These are phyloP conservation scores for Fusarium tuaranense DNA, from an alignment of 2,329 filamentous ascomycete species.

Conservation along the genomic window DNA sequence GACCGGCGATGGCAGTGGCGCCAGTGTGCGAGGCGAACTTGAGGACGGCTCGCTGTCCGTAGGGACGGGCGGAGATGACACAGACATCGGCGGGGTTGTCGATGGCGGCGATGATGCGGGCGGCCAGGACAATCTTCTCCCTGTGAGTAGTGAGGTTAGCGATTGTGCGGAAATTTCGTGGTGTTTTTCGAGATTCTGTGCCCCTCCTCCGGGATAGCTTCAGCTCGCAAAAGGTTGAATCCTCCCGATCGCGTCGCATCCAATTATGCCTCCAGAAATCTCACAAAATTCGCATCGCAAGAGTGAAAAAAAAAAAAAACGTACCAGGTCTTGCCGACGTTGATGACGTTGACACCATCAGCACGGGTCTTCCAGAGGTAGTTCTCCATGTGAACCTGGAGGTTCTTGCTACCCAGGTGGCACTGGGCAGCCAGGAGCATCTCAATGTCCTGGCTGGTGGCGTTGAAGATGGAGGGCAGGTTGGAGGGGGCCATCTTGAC, in stretches of 20 bases:
- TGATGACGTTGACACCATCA: constrained; percentile 98
- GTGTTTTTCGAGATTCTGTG: constrained; percentile 24
- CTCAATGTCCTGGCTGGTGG: constrained; percentile 98
- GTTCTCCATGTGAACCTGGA: constrained; percentile 99
- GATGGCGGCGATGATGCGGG: constrained; percentile 97
- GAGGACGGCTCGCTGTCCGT: constrained; percentile 98
- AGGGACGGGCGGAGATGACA: constrained; percentile 99
- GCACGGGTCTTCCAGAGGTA: constrained; percentile 99
- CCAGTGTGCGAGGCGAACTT: constrained; percentile 99
- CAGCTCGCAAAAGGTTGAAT: not conserved
- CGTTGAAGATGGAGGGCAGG: constrained; percentile 95
- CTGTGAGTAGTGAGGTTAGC: constrained; percentile 59
- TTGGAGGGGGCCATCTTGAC: constrained; percentile 95
- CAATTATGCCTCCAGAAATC: constrained; percentile 1
- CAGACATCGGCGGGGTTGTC: constrained; percentile 99
- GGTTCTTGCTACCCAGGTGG: constrained; percentile 98
- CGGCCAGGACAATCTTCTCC: constrained; percentile 99
- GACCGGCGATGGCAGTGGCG: constrained; percentile 96
- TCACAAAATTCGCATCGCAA: not conserved
- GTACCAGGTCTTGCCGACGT: constrained; percentile 99
- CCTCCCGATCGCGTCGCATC: not conserved
- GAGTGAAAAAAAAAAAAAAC: constrained; percentile 43
- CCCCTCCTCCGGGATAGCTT: constrained; percentile 38
- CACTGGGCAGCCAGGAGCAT: constrained; percentile 97
- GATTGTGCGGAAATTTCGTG: constrained; percentile 3